These are phyloP conservation scores for Drechslerella stenobrocha DNA, from an alignment of 2,329 filamentous ascomycete genomes.

Conservation along the genomic window DNA sequence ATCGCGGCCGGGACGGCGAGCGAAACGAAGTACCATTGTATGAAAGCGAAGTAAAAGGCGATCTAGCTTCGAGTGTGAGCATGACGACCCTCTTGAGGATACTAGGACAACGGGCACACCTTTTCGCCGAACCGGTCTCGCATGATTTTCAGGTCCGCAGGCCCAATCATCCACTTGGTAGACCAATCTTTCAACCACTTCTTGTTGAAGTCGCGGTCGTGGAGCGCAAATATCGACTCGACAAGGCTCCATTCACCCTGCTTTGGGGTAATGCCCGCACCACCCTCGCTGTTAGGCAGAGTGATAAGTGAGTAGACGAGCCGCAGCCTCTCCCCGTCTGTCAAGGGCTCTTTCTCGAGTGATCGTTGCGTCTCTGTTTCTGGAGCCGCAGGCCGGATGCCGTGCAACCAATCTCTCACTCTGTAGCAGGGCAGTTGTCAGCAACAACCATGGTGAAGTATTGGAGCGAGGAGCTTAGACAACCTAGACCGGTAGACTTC, in stretches of 20 bases:
- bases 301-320: constrained; percentile 85
- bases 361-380: constrained; percentile 70
- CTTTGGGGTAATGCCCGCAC: constrained; percentile 73
- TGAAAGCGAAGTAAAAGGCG: constrained; percentile 93
- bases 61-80: constrained; percentile 59
- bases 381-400: constrained; percentile 76
- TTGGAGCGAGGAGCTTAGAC: background rate
- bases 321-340: constrained; percentile 83
- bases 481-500: constrained; percentile 80
- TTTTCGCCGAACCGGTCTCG: constrained; percentile 77
- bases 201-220: constrained; percentile 75
- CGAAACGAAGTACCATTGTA: constrained; percentile 86
- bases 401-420: constrained; percentile 91
- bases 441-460: background rate
- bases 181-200: constrained; percentile 75
- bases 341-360: constrained; percentile 74
- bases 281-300: constrained; percentile 71
- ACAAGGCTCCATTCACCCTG: constrained; percentile 73
- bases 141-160: constrained; percentile 71
- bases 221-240: constrained; percentile 74
- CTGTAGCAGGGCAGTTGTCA: constrained; percentile 55
- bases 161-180: constrained; percentile 69
- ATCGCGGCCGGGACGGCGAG: constrained; percentile 78
- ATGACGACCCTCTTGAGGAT: background rate
- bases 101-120: constrained; percentile 53